Conservation (phyloP, 768 basidiomycete species). For the Crepidotus variabilis region DNA sequence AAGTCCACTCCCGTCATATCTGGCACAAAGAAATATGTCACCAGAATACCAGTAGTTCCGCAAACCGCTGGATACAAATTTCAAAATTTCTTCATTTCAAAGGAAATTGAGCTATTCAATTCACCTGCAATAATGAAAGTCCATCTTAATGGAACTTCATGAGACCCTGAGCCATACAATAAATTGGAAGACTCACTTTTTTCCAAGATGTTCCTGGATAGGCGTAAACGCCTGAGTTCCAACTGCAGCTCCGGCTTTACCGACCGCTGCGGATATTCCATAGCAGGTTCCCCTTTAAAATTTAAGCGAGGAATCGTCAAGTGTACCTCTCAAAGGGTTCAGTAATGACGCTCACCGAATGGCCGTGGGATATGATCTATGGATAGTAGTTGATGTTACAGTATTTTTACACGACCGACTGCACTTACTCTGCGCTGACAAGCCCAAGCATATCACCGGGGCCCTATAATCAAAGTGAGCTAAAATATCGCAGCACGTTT, state of each 20-base stretch:
- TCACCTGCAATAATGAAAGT: constrained; percentile 52
- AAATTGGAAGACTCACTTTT: constrained; percentile 36
- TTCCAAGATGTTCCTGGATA: constrained; percentile 64
- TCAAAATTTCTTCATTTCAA: not conserved
- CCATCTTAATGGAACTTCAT: constrained; percentile 36
- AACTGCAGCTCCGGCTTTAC: constrained; percentile 70
- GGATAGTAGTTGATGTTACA: not conserved
- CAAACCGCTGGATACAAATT: constrained; percentile 45
- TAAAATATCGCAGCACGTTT: not conserved
- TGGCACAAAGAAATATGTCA: constrained; percentile 67
- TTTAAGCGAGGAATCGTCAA: too few relatives aligned
- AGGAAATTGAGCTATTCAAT: not conserved
- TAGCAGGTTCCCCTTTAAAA: constrained; percentile 72
- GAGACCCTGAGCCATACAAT: not conserved
- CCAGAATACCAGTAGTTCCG: constrained; percentile 55
- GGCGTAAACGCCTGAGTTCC: constrained; percentile 71
- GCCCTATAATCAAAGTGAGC: constrained; percentile 37
- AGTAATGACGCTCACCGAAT: constrained; percentile 41
- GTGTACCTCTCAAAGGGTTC: not conserved
- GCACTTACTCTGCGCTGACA: constrained; percentile 57
- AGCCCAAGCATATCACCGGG: constrained; percentile 72
- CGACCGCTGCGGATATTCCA: constrained; percentile 63
- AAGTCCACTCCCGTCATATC: constrained; percentile 67
- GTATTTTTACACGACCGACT: not conserved
- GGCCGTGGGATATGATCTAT: constrained; percentile 59